Percentiles rank a stretch among this genome's conserved stretches.
Evolutionary conservation across 495 filamentous ascomycete genomes (phyloP).

Genomic region (Evernia prunastri): DNA sequence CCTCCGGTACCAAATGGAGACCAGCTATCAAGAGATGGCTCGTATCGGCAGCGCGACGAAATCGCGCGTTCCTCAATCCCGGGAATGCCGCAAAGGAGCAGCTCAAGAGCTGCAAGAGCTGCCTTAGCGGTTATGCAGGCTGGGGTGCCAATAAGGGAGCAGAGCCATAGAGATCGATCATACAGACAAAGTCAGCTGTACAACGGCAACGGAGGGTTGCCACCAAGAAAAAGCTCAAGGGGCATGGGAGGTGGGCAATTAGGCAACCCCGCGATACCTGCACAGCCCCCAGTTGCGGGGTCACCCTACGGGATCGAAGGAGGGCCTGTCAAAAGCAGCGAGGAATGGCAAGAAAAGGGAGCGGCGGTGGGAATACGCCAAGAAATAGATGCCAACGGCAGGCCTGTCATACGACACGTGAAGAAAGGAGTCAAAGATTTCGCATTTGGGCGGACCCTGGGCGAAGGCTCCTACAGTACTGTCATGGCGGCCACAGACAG

Average conservation of each 20-base stretch:
- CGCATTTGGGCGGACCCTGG: constrained; percentile 82
- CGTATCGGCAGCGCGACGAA: constrained; percentile 56
- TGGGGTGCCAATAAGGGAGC: constrained; percentile 59
- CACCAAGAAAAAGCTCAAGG: constrained; percentile 61
- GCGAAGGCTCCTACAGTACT: constrained; percentile 97
- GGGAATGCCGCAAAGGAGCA: constrained; percentile 48
- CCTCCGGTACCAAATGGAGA: constrained; percentile 29
- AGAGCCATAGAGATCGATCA: constrained; percentile 61
- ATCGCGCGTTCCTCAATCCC: constrained; percentile 57
- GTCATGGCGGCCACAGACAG: constrained; percentile 92
- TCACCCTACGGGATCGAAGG: constrained; percentile 57
- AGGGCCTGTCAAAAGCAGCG: constrained; percentile 61
- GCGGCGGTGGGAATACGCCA: constrained; percentile 72
- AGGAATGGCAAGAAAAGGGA: constrained; percentile 93
- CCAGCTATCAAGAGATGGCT: constrained; percentile 40
- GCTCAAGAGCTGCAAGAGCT: constrained; percentile 57
- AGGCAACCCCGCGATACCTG: constrained; percentile 35
- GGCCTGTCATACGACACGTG: constrained; percentile 70
- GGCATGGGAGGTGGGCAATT: constrained; percentile 48
- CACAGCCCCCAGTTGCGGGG: constrained; percentile 27
- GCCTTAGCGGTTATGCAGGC: constrained; percentile 57
- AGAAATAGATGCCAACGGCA: constrained; percentile 77
- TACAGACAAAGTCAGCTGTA: constrained; percentile 55
- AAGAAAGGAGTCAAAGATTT: constrained; percentile 99
- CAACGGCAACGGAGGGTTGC: constrained; percentile 44